phyloP scores from a whole-genome alignment of 139 green algal genomes.

The Pleodorina starrii region DNA sequence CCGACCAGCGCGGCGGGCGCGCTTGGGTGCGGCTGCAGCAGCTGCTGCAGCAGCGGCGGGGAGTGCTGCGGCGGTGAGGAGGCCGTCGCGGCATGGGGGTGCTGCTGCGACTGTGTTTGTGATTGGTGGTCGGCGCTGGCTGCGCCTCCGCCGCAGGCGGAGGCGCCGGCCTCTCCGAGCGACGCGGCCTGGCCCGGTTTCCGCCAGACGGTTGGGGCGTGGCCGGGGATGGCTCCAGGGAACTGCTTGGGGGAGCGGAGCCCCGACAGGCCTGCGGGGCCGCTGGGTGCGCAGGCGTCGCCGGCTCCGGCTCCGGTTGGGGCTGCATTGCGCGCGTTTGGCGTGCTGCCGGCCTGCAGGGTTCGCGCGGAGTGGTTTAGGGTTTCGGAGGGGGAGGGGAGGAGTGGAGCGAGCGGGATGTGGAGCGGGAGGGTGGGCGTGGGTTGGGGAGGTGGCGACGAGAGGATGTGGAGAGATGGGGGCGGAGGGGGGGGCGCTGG shows the following conservation, averaged over 20 bases:
- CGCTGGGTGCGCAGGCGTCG: neutral
- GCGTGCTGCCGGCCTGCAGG: neutral
- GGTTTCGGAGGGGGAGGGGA: too few species aligned
- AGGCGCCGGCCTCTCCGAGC: too few species aligned
- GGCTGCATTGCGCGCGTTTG: neutral
- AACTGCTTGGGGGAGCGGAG: slow-evolving; percentile 36
- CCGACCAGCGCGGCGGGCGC: too few species aligned
- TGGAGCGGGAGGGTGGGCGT: too few species aligned
- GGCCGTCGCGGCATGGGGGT: neutral
- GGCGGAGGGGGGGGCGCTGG: too few species aligned
- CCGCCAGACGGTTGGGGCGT: neutral
- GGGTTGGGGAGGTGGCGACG: too few species aligned
- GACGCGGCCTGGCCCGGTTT: neutral
- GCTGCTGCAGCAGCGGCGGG: neutral
- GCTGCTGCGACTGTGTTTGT: neutral
- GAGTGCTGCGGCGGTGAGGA: neutral
- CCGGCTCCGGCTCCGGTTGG: neutral
- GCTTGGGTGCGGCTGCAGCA: neutral
- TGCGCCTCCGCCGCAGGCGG: neutral
- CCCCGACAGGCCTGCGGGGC: neutral
- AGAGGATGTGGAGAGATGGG: too few species aligned
- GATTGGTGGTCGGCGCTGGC: neutral
- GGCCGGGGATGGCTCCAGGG: slow-evolving; percentile 17
- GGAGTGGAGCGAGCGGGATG: too few species aligned
- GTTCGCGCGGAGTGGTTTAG: too few species aligned